Percentiles rank a stretch among this genome's conserved stretches.
Conservation (phyloP, 179 eudicot genomes). For the Beta lomatogona region DNA sequence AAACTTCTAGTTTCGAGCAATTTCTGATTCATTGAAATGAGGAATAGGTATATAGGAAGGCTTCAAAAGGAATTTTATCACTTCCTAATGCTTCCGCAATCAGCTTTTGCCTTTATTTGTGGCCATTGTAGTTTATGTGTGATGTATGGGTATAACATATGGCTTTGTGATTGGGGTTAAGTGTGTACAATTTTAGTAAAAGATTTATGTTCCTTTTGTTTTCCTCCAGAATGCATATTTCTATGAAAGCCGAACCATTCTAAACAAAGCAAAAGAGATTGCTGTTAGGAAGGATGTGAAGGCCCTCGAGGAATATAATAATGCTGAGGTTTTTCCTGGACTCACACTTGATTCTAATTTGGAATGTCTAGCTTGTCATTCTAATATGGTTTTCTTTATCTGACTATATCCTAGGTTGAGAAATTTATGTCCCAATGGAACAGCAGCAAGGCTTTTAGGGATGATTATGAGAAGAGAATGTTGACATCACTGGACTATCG, state of each 20-base stretch:
- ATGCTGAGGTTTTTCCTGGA: constrained; percentile 53
- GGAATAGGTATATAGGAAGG: neutral
- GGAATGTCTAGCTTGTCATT: neutral
- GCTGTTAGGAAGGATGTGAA: constrained; percentile 72
- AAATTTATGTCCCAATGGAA: constrained; percentile 78
- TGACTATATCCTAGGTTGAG: constrained; percentile 50
- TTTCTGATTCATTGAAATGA: neutral
- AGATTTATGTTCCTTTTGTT: constrained; percentile 1
- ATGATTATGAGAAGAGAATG: constrained; percentile 77
- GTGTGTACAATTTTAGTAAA: neutral
- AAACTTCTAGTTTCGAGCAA: neutral
- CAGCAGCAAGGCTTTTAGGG: constrained; percentile 65
- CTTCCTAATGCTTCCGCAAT: neutral
- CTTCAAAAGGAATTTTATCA: neutral
- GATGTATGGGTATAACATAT: neutral
- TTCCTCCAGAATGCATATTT: constrained; percentile 58
- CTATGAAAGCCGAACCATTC: constrained; percentile 42
- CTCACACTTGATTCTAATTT: neutral
- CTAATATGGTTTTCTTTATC: constrained; percentile 1
- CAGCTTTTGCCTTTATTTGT: neutral
- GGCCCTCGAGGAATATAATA: constrained; percentile 52
- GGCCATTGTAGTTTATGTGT: too few relatives aligned
- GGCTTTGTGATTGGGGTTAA: neutral
- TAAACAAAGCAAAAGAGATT: constrained; percentile 51
- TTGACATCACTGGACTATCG: constrained; percentile 68